These are phyloP conservation scores for Fusarium graminum DNA, from an alignment of 2,329 filamentous ascomycete genomes.

Conservation along the genomic window DNA sequence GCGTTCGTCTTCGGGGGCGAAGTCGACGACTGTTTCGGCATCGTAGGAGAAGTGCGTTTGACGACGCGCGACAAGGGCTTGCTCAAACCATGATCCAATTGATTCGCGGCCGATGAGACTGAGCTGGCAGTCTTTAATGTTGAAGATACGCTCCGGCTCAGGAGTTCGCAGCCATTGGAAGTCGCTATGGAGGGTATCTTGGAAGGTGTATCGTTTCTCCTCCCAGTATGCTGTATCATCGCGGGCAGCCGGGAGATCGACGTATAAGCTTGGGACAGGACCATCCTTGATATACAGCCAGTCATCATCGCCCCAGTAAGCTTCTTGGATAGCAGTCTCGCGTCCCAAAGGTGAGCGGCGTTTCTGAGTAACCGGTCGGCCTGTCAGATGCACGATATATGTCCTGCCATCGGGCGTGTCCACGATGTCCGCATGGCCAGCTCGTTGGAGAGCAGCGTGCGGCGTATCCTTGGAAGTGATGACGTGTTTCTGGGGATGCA, in stretches of 20 bases:
- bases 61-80: conserved; percentile 66
- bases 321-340: conserved; percentile 70
- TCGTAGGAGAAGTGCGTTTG: conserved; percentile 72
- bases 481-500: conserved; percentile 69
- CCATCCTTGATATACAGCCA: conserved; percentile 74
- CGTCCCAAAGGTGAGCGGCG: conserved; percentile 67
- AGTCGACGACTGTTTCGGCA: conserved; percentile 68
- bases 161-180: conserved; percentile 71
- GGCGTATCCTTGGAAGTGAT: conserved; percentile 66
- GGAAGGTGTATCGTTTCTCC: conserved; percentile 63
- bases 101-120: conserved; percentile 64
- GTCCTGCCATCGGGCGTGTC: conserved; percentile 66
- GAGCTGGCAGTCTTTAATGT: conserved; percentile 56
- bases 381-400: conserved; percentile 66
- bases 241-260: conserved; percentile 63
- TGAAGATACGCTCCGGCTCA: conserved; percentile 66
- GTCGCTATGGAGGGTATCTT: conserved; percentile 61
- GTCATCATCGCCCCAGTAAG: conserved; percentile 69
- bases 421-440: conserved; percentile 67
- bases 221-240: conserved; percentile 65
- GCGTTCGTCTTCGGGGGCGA: conserved; percentile 68
- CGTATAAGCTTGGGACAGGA: conserved; percentile 65
- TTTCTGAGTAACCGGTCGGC: conserved; percentile 64
- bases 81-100: conserved; percentile 71
- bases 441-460: conserved; percentile 63